A percentile compares a stretch with the other conserved stretches of the same genome.
phyloP scores from a whole-genome alignment of 371 early-diverging fungal species.

The Syncephalastrum monosporum region DNA sequence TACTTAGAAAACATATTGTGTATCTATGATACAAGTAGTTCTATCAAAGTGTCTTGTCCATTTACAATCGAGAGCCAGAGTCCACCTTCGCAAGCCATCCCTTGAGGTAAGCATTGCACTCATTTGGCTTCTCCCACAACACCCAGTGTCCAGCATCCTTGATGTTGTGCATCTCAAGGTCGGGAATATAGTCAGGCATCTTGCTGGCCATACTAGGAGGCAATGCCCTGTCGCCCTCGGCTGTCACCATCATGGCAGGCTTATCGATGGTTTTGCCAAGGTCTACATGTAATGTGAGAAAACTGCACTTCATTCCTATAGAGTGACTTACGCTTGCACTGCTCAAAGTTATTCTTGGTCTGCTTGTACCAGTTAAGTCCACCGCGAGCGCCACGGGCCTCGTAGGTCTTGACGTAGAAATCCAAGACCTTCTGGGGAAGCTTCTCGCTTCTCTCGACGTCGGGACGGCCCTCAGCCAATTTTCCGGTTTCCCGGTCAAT shows the following conservation, averaged over 20 bases:
- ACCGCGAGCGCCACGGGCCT: conserved; percentile 35
- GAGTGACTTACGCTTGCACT: conserved; percentile 35
- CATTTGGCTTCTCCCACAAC: conserved; percentile 43
- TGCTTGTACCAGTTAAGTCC: conserved; percentile 49
- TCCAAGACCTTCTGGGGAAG: conserved; percentile 30
- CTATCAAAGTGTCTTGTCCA: no score
- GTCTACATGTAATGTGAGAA: conserved; percentile 2
- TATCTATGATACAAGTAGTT: no score
- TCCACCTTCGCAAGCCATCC: conserved; percentile 32
- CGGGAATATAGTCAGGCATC: conserved; percentile 33
- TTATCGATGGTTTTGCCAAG: conserved; percentile 35
- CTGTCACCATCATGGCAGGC: conserved; percentile 43
- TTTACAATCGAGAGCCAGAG: conserved; percentile 4
- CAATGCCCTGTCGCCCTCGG: conserved; percentile 38
- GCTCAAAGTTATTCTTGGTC: conserved; percentile 31
- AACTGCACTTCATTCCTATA: no score
- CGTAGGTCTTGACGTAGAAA: conserved; percentile 36
- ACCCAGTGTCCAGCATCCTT: conserved; percentile 48
- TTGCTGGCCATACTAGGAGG: conserved; percentile 37
- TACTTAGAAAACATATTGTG: no score
- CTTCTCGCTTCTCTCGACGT: conserved; percentile 19
- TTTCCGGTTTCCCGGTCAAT: conserved; percentile 20
- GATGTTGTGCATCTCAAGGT: conserved; percentile 31
- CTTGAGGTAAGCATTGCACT: conserved; percentile 30
- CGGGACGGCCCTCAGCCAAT: conserved; percentile 30